Conservation (phyloP, 2,329 filamentous ascomycete genomes). For the Phaeosphaeria sp. region DNA sequence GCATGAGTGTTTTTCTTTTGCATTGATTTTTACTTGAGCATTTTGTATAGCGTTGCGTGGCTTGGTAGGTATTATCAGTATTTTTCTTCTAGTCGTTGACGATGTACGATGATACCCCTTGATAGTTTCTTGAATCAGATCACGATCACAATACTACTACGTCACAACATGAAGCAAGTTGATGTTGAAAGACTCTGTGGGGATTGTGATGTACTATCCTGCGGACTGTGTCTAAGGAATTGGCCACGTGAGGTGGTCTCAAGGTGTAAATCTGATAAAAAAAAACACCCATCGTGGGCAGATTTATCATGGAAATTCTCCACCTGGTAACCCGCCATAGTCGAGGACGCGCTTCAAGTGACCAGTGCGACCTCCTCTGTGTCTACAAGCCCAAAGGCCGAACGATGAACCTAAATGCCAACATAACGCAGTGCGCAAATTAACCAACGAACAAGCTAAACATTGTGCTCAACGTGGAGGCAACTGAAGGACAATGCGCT, state of each 20-base stretch:
- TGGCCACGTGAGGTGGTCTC: no score
- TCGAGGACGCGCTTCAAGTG: no score
- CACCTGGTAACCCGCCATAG: no score
- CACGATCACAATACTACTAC: background rate
- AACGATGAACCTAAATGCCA: no score
- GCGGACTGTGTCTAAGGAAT: no score
- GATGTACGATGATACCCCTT: background rate
- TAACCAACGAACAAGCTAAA: no score
- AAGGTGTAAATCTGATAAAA: no score
- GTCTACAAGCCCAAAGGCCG: no score
- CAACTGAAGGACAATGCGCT: background rate
- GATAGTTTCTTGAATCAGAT: background rate
- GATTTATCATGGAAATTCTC: no score
- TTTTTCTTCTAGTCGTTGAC: background rate
- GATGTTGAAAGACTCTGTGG: background rate
- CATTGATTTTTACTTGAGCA: background rate
- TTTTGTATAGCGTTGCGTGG: constrained; percentile 5
- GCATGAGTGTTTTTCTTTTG: background rate
- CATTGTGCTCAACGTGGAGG: background rate
- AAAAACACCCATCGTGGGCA: no score
- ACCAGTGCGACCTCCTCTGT: no score
- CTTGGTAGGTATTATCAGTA: background rate
- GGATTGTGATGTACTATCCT: background rate
- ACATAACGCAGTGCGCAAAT: no score
- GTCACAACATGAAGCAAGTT: background rate